Evolutionary conservation across 768 basidiomycete species (phyloP), one percentile per base, ranked within the genome.

Genomic region (Suillus occidentalis): DNA sequence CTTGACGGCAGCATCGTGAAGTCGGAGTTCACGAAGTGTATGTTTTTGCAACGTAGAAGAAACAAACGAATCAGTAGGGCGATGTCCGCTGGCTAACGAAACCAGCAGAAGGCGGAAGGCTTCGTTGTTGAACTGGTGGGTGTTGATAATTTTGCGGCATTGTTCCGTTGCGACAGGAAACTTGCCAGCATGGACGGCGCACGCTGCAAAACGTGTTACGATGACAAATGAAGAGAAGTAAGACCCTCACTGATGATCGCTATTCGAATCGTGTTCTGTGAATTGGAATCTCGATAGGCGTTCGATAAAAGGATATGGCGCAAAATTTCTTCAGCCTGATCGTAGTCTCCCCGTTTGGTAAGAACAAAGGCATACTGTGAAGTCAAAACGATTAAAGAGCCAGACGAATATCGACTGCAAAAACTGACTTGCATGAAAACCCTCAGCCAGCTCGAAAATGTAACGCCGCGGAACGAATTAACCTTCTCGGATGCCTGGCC

Each of bases 71-170:
- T 93, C 91, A 0, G 89, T 87, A 4, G 90, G 82, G 34, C 82
- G 82, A 5, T 90, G 69, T 0, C 94, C 93, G 64, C 89, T 88
- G 0, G 89, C 87, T 4, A 97, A 83, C 0, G 85, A 85, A 0
- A 90, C 89, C 4, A 90, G 72, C 25, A 97, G 82, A 57, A 98
- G 83, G 7, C 94, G 88, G 14, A 91, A 78, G 0, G 94, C 90
- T 49, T 96, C 94, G 61, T 94, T 91, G 71, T 95, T 90, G 80
- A 92, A 95, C 72, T 97, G 94, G 71, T 94, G 82, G 0, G 79
- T 77, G 39, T 84, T 87, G 63, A 92, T 87, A 39, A 98, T 77
- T 67, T 90, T 90, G 31, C 94, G 87, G 39, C 84, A 84, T 71
- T 93, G 90, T 65, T 93, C 90, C 18, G 93, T 85, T 18, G 91